These are phyloP conservation scores for Pulveroboletus sp. DNA, from an alignment of 768 basidiomycete species.

Conservation along the genomic window DNA sequence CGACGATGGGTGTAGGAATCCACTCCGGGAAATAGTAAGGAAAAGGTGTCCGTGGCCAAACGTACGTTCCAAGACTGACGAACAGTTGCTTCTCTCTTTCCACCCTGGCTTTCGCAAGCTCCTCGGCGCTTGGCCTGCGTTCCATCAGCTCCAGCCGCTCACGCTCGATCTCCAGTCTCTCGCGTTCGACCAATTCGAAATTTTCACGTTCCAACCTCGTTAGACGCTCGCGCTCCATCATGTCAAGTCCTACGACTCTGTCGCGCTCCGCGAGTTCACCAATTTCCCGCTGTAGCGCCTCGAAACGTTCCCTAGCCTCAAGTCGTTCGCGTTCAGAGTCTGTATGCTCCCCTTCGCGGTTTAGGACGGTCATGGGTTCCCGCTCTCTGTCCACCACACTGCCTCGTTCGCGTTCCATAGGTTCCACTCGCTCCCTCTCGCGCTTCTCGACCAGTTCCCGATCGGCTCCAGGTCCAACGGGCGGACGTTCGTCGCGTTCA, in stretches of 20 bases:
- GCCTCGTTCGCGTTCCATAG: constrained; percentile 20
- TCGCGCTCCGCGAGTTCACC: constrained; percentile 29
- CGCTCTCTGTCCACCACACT: constrained; percentile 14
- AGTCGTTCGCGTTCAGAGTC: constrained; percentile 27
- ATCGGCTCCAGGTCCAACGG: constrained; percentile 15
- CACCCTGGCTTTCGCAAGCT: constrained; percentile 30
- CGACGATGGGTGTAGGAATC: constrained; percentile 27
- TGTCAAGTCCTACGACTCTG: constrained; percentile 26
- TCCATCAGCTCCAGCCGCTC: constrained; percentile 31
- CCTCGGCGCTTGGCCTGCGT: constrained; percentile 32
- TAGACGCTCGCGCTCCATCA: constrained; percentile 29
- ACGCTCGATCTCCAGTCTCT: constrained; percentile 29
- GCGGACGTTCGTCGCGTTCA: constrained; percentile 21
- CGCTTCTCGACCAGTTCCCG: constrained; percentile 22
- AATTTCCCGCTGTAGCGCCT: constrained; percentile 34
- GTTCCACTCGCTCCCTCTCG: constrained; percentile 29
- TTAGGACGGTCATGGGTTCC: constrained; percentile 12
- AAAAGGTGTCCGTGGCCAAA: constrained; percentile 31
- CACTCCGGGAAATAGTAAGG: constrained; percentile 35
- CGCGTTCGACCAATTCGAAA: constrained; percentile 28
- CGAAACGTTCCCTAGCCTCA: constrained; percentile 24
- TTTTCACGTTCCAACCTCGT: constrained; percentile 28
- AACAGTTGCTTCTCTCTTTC: constrained; percentile 29
- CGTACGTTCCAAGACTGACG: constrained; percentile 27
- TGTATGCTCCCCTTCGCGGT: constrained; percentile 20